Evolutionary conservation across 768 basidiomycete species (phyloP), one percentile per base, ranked within the genome.

Genomic region (Ramaria rubella): DNA sequence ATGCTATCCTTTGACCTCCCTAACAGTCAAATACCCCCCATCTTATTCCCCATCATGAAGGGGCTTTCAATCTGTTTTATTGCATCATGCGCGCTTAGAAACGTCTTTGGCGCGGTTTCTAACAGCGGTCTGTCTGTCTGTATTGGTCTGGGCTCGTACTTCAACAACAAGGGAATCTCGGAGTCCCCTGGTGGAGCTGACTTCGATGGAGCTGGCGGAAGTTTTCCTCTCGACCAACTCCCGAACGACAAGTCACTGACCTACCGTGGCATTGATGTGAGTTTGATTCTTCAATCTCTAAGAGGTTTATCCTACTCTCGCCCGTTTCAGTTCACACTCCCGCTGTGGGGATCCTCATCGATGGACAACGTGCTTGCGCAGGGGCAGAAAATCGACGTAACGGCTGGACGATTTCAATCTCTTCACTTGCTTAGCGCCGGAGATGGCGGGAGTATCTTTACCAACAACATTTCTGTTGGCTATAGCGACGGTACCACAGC

Each of bases 391-490:
- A 45, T 45, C 11, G 63, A 72, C 4, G 49, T 81, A 12, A 57
- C 65, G 5, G 64, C 76, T 19, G 52, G 63, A 7, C 51, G 64
- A 0, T 63, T 68, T n/a, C 71, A 70, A 0, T 70, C 64, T 58
- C 68, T 73, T 1, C 80, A 81, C 57, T 71, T 80, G 57, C 62
- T 81, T 24, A 77, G 80, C 55, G 68, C 79, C 49, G 59, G 80
- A 11, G 80, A 80, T 60, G 70, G 76, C 21, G 76, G 75, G 24
- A 76, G 76, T 46, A 71, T 69, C 5, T 55, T 43, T 1, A 63
- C 68, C n/a, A 58, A 75, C 72, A 42, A 52, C 71, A 59, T 30
- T 27, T n/a, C 29, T 15, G 45, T 31, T n/a, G 34, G 15, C n/a
- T 27, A 30, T 17, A 33, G 40, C n/a, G 48, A 40, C 42, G 21